Percentiles rank a stretch among this genome's conserved stretches.
phyloP scores from a whole-genome alignment of 2,329 filamentous ascomycete genomes.

The Colletotrichum sp. region DNA sequence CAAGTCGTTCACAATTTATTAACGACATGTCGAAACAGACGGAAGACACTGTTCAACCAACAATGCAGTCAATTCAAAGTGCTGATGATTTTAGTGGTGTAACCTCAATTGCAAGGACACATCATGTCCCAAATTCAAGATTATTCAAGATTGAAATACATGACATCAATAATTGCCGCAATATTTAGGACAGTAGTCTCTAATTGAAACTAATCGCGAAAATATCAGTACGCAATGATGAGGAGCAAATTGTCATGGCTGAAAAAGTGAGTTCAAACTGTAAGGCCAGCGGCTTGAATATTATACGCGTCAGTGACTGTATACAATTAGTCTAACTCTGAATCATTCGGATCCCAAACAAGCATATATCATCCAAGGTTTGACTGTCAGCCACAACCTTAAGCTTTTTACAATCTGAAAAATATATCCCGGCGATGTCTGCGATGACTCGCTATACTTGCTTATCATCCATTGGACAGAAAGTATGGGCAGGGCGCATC shows the following conservation, averaged over 20 bases:
- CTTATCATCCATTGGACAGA: fast-evolving
- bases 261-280: background rate
- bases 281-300: background rate
- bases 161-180: background rate
- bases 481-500: fast-evolving
- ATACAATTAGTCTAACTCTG: fast-evolving
- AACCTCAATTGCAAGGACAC: background rate
- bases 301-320: background rate
- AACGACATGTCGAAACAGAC: background rate
- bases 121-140: background rate
- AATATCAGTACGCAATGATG: background rate
- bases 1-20: background rate
- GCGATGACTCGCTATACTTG: fast-evolving
- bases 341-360: background rate
- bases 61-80: background rate
- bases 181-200: fast-evolving
- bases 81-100: background rate
- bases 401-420: no score
- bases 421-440: no score
- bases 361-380: background rate
- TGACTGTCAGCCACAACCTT: background rate
- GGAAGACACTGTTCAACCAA: background rate
- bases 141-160: background rate
- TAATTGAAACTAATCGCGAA: background rate
- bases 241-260: background rate